Evolutionary conservation across 83 land plant species (phyloP).

Genomic region (Diphasiastrum complanatum): DNA sequence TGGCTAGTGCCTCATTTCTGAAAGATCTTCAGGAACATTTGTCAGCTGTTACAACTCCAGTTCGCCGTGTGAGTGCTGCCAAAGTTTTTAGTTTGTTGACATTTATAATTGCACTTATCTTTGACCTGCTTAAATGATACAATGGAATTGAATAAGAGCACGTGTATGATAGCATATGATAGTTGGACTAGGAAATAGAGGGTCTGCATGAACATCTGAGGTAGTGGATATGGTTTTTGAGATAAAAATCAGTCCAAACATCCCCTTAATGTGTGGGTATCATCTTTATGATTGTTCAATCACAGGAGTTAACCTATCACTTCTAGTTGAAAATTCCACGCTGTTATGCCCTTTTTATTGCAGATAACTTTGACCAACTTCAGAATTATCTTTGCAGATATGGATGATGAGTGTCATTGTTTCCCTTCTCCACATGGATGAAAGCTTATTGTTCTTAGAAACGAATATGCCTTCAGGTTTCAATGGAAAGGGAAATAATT

Average conservation of each 20-base stretch:
- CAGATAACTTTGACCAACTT: neutral
- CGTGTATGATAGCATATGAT: too few relatives aligned
- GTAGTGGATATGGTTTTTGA: too few relatives aligned
- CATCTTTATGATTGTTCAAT: too few relatives aligned
- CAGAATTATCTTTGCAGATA: slow-evolving; percentile 39
- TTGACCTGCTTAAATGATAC: too few relatives aligned
- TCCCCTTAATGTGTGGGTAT: too few relatives aligned
- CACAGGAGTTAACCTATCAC: too few relatives aligned
- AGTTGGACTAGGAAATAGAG: too few relatives aligned
- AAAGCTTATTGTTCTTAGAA: slow-evolving; percentile 31
- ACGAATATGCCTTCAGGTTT: slow-evolving; percentile 6
- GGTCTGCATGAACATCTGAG: too few relatives aligned
- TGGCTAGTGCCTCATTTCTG: slow-evolving; percentile 34
- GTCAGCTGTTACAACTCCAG: slow-evolving; percentile 43
- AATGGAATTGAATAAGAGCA: too few relatives aligned
- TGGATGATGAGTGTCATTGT: slow-evolving; percentile 65
- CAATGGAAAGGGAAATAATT: slow-evolving; percentile 12
- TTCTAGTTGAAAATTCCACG: too few relatives aligned
- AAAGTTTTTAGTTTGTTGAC: neutral
- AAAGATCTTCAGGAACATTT: slow-evolving; percentile 51
- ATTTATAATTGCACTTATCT: slow-evolving; percentile 13
- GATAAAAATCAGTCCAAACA: too few relatives aligned
- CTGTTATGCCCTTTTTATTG: slow-evolving; percentile 3
- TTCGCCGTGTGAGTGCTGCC: slow-evolving; percentile 48
- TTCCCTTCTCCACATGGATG: slow-evolving; percentile 73